Conservation (phyloP, 768 basidiomycete genomes). For the Daedaleopsis nitida region DNA sequence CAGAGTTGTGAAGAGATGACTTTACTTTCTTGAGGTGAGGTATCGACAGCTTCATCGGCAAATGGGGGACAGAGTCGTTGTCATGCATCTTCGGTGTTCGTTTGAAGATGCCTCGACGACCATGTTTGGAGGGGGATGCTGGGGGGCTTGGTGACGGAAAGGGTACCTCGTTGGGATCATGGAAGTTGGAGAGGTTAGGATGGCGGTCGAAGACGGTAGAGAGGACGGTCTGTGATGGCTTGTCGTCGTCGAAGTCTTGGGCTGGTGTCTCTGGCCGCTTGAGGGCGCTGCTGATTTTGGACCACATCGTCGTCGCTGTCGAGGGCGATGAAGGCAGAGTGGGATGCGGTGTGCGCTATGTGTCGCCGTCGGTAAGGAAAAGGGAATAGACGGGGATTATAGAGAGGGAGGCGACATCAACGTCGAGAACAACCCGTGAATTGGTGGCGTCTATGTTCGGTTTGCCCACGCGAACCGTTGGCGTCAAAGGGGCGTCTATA, state of each 20-base stretch:
- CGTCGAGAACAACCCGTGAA: constrained; percentile 7
- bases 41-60: constrained; percentile 33
- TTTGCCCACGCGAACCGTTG: constrained; percentile 4
- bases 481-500: too few relatives aligned
- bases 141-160: constrained; percentile 43
- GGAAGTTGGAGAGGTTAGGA: constrained; percentile 62
- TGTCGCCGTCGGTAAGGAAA: constrained; percentile 3
- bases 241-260: constrained; percentile 23
- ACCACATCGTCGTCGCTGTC: constrained; percentile 50
- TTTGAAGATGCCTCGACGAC: constrained; percentile 54
- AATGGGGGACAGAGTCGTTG: constrained; percentile 36
- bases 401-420: constrained; percentile 13
- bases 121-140: constrained; percentile 51
- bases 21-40: constrained; percentile 54
- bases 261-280: constrained; percentile 38
- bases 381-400: neutral
- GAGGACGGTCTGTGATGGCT: constrained; percentile 37
- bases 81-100: constrained; percentile 49
- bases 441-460: constrained; percentile 17
- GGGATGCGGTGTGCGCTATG: neutral
- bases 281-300: constrained; percentile 59
- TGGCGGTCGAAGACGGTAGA: constrained; percentile 59
- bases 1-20: constrained; percentile 29
- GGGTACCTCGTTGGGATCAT: constrained; percentile 34
- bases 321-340: neutral